Evolutionary conservation across 805 yeast species (phyloP).

Genomic region (Groenewaldozyma tartarivorans): DNA sequence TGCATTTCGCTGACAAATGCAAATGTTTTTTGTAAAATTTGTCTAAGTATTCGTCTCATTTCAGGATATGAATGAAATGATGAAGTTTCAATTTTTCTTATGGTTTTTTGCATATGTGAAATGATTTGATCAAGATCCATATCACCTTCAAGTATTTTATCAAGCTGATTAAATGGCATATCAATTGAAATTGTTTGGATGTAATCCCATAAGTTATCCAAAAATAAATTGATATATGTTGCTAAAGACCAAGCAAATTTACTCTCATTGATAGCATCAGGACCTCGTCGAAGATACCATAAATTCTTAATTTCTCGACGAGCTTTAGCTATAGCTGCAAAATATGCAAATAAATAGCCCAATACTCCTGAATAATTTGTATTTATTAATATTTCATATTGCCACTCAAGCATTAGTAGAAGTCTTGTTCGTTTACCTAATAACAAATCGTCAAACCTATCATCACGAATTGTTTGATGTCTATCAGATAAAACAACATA

Average conservation of each 20-base stretch:
- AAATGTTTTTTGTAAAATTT: slow-evolving; percentile 1
- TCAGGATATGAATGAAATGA: slow-evolving; percentile 8
- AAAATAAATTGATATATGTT: slow-evolving; percentile 7
- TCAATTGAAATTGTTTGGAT: slow-evolving; percentile 11
- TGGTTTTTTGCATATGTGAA: neutral
- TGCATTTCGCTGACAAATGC: neutral
- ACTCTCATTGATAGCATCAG: neutral
- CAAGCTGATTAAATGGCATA: slow-evolving; percentile 7
- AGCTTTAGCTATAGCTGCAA: slow-evolving; percentile 6
- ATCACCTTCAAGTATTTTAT: neutral
- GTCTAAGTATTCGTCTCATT: slow-evolving; percentile 7
- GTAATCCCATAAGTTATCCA: slow-evolving; percentile 15
- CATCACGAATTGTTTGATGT: neutral
- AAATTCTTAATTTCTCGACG: slow-evolving; percentile 4
- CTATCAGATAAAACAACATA: neutral
- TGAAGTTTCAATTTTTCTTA: neutral
- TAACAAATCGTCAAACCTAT: slow-evolving; percentile 15
- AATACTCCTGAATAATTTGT: slow-evolving; percentile 5
- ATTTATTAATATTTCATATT: slow-evolving; percentile 14
- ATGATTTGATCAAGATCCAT: slow-evolving; percentile 3
- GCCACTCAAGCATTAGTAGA: slow-evolving; percentile 16
- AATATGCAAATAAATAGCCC: slow-evolving; percentile 8
- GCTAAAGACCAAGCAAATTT: slow-evolving; percentile 6
- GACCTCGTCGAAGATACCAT: neutral
- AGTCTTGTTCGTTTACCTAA: slow-evolving; percentile 11